These are phyloP conservation scores for Starmerella gropengiesseri DNA, from an alignment of 805 yeast species.

Conservation along the genomic window DNA sequence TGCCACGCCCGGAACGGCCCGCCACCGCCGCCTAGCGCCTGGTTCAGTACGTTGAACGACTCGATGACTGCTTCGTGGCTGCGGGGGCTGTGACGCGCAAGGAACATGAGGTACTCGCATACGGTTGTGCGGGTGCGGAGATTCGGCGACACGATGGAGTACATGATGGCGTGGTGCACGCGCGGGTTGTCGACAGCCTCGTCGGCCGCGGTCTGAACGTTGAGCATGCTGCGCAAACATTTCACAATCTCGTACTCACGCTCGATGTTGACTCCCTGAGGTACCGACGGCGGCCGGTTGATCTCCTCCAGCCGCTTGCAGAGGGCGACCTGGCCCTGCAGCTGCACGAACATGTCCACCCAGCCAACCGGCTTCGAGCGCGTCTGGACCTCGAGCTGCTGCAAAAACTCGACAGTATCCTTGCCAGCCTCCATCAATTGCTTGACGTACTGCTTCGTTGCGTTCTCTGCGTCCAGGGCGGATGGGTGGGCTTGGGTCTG, in stretches of 20 bases:
- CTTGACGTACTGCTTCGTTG: conserved; percentile 67
- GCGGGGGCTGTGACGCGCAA: conserved; percentile 43
- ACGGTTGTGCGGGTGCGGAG: conserved; percentile 67
- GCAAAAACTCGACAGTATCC: conserved; percentile 58
- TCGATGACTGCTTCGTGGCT: conserved; percentile 36
- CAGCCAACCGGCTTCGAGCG: conserved; percentile 81
- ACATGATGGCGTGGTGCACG: conserved; percentile 51
- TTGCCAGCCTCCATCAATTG: conserved; percentile 53
- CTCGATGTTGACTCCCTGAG: conserved; percentile 36
- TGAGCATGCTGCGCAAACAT: conserved; percentile 65
- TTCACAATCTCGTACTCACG: conserved; percentile 66
- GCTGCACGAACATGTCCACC: conserved; percentile 61
- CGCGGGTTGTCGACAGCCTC: conserved; percentile 37
- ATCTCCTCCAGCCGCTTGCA: conserved; percentile 54
- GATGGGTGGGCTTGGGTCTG: background rate
- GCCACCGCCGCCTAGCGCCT: background rate
- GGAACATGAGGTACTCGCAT: conserved; percentile 58
- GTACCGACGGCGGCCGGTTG: conserved; percentile 25
- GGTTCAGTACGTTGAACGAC: conserved; percentile 34
- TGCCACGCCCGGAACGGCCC: conserved; percentile 65
- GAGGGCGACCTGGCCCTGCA: conserved; percentile 73
- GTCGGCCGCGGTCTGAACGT: conserved; percentile 51
- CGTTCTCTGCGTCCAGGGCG: conserved; percentile 16
- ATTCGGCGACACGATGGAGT: conserved; percentile 65
- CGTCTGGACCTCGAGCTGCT: conserved; percentile 78